Base-by-base conservation (phyloP, 192 early-diverging fungal genomes). In the Coemansia reversa region DNA sequence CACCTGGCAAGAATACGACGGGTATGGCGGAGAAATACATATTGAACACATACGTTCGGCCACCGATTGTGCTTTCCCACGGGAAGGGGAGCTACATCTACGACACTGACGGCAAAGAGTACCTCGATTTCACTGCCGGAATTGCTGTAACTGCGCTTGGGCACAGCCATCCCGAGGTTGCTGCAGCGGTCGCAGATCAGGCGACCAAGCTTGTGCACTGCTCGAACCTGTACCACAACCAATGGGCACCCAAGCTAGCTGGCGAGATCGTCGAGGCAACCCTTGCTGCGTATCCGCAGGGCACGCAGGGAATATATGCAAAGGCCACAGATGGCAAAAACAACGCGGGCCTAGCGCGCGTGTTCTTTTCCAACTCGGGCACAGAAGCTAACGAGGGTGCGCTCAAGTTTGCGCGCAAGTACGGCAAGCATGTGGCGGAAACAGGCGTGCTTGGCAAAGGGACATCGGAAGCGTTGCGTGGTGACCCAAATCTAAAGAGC, bases 351-450 rank as follows among this genome's bases (percentile, higher is more conserved):
- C 80, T 66, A 5, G 85, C 85, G 20, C 93, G 93, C 65, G 89
- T 96, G 48, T 99, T 99, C 69, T 93, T 97, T 59, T 84, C 92
- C 25, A 99, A 99, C 82, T 94, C 93, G 25, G 97, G 97, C 59
- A 97, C 97, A 0, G 97, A 99, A 73, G 95, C 97, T 24, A 99
- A 99, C 72, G 95, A 99, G 75, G 96, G 94, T 32, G 93, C 95
- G 1, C 67, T 99, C 28, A 99, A 99, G 82, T 99, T 97, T 85
- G 94, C 91, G 16, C 84, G 92, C 56, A 97, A 97, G 74, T 90
- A 89, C 73, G 94, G 91, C 29, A 75, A 76, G 59, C 55, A 69
- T n/a, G 58, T 72, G 2, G 79, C 71, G 1, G 69, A 55, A 35
- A 8, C 61, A 30, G 79, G 75, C 28, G 47, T 47, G 29, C 67